Evolutionary conservation across 495 filamentous ascomycete species (phyloP), one percentile per base, ranked within the genome.

Genomic region (Xylaria curta): DNA sequence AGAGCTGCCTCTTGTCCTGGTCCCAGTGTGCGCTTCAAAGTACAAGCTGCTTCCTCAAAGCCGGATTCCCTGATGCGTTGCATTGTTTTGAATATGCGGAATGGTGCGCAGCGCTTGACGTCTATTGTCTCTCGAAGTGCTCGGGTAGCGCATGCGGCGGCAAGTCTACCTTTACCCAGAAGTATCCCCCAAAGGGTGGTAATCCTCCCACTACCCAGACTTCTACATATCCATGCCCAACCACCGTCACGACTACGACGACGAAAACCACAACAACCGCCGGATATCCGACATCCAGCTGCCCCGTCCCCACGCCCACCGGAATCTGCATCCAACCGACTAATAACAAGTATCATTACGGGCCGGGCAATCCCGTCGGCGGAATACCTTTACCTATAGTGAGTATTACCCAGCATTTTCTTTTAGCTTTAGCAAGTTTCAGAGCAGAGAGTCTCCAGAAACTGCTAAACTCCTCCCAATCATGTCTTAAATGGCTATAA

Each of bases 41-140:
- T 9, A 70, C 84, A n/a, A 78, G 81, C 69, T 87, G 85, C 79
- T 86, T 85, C 81, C 71, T 78, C 64, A 66, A 80, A 33, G 85
- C 85, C 64, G 83, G 84, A 19, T 86, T 78, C 73, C 85, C 84
- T 49, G 84, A 74, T 21, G 77, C 78, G n/a, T 72, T 84, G 4
- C 72, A 80, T 24, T 87, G 85, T 76, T 83, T 83, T 73, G 78
- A 80, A 31, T 87, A 81, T 72, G 71, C 69, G 66, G 70, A 68
- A 5, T 87, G 85, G 85, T 87, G 85, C 73, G 46, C 62, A 2
- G 69, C 71, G 38, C 73, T 86, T 53, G 72, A 76, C 17, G 38
- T 63, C 56, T 84, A 85, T 76, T 87, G 85, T 79, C 62, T 59
- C 38, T 72, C 47, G 21, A 72, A 46, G 38, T 78, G 79, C 54